These are phyloP conservation scores for Cyclanthera cordifolia DNA, from an alignment of 306 rosid species.

Conservation along the genomic window DNA sequence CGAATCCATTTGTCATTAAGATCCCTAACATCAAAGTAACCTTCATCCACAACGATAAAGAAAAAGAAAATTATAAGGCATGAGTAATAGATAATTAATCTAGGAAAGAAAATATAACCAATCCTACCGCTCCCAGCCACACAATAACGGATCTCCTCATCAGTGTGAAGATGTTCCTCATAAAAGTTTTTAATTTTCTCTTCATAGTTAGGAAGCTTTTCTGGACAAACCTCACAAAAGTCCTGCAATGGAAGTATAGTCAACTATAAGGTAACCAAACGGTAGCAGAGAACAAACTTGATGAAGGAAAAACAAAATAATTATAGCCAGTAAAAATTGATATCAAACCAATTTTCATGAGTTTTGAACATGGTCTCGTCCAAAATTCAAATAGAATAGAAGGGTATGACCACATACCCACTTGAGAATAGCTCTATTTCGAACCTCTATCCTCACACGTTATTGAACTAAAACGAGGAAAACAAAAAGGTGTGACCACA, in stretches of 20 bases:
- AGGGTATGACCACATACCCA: neutral
- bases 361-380: neutral
- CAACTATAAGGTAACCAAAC: constrained; percentile 4
- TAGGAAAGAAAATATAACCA: constrained; percentile 11
- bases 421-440: too few species aligned
- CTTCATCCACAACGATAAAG: constrained; percentile 25
- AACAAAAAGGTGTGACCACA: neutral
- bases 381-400: neutral
- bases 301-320: neutral
- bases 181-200: constrained; percentile 78
- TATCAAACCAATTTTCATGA: neutral
- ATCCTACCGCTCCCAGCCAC: constrained; percentile 84
- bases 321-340: neutral
- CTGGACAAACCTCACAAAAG: constrained; percentile 86
- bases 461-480: too few species aligned
- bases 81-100: neutral
- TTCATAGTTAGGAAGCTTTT: constrained; percentile 88
- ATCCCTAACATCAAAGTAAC: constrained; percentile 95
- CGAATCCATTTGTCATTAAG: constrained; percentile 79
- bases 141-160: constrained; percentile 87
- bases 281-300: neutral
- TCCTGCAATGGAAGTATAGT: constrained; percentile 37
- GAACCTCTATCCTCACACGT: too few species aligned
- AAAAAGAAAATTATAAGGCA: constrained; percentile 18
- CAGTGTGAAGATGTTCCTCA: constrained; percentile 92